A percentile compares a stretch with the other conserved stretches of the same genome.
phyloP scores from a whole-genome alignment of 1,284 basidiomycete genomes.

The Puccinia hordei region DNA sequence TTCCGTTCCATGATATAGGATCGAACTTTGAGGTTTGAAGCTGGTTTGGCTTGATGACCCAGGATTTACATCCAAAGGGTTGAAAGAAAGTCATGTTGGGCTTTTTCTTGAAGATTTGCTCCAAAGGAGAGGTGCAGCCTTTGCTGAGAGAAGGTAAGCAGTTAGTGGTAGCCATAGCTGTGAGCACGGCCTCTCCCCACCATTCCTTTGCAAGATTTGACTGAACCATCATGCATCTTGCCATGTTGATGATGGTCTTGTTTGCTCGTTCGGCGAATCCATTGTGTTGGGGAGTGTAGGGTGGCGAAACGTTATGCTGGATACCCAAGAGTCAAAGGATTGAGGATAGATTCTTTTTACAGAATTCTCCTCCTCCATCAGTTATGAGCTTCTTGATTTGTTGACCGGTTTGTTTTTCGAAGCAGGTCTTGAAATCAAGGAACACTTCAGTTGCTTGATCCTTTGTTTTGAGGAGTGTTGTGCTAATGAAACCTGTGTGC shows the following conservation, averaged over 20 bases:
- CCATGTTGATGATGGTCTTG: neutral
- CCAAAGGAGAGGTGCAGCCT: neutral
- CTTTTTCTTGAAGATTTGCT: neutral
- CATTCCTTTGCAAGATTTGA: neutral
- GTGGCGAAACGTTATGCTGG: neutral
- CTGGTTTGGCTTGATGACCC: neutral
- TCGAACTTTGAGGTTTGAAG: neutral
- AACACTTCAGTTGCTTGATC: neutral
- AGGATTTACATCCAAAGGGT: neutral
- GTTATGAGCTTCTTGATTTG: neutral
- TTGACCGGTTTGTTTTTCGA: neutral
- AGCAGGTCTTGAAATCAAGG: neutral
- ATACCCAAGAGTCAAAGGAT: neutral
- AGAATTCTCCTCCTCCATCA: slow-evolving; percentile 4
- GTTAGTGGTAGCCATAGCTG: neutral
- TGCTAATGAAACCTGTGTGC: neutral
- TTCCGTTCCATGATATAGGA: neutral
- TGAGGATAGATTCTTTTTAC: no score
- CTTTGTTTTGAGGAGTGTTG: neutral
- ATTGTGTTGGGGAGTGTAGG: slow-evolving; percentile 7
- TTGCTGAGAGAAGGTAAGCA: no score
- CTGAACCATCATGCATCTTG: neutral
- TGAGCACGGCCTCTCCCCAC: neutral
- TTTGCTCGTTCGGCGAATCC: slow-evolving; percentile 3
- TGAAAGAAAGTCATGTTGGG: neutral